Conservation (phyloP, 306 rosid species). For the Nissolia schottii region DNA sequence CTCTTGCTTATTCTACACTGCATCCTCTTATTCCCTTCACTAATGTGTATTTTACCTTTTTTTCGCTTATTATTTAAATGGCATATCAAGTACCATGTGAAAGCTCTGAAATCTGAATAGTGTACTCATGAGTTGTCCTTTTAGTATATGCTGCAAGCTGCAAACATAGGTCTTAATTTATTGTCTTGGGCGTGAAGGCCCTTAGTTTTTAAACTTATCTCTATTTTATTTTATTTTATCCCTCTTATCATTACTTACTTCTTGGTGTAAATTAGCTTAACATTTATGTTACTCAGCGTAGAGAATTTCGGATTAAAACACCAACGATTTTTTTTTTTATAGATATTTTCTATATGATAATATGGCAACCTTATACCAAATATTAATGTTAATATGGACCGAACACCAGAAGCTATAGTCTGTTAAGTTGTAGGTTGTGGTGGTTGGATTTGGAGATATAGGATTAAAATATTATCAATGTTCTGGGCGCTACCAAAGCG, state of each 20-base stretch:
- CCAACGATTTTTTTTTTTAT: too few species aligned
- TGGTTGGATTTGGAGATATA: conserved; percentile 12
- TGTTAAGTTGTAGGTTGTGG: neutral
- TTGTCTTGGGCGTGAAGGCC: conserved; percentile 4
- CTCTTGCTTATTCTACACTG: neutral
- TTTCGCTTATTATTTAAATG: neutral
- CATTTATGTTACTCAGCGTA: neutral
- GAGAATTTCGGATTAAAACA: neutral
- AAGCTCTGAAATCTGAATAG: conserved; percentile 19
- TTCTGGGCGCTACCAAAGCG: conserved; percentile 4
- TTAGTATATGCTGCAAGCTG: conserved; percentile 21
- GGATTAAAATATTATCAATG: conserved; percentile 11
- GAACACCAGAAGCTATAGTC: neutral
- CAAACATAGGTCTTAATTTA: conserved; percentile 12
- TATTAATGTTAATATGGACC: neutral
- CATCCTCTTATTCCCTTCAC: neutral
- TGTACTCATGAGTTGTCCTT: neutral
- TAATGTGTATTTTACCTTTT: neutral
- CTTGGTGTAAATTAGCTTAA: neutral
- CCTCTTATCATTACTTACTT: neutral
- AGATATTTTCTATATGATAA: neutral
- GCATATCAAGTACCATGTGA: conserved; percentile 26
- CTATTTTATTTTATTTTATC: neutral
- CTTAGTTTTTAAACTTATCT: neutral
- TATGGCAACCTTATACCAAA: neutral